Evolutionary conservation across 2,329 filamentous ascomycete genomes (phyloP).

Genomic region (Basipetospora chlamydospora): DNA sequence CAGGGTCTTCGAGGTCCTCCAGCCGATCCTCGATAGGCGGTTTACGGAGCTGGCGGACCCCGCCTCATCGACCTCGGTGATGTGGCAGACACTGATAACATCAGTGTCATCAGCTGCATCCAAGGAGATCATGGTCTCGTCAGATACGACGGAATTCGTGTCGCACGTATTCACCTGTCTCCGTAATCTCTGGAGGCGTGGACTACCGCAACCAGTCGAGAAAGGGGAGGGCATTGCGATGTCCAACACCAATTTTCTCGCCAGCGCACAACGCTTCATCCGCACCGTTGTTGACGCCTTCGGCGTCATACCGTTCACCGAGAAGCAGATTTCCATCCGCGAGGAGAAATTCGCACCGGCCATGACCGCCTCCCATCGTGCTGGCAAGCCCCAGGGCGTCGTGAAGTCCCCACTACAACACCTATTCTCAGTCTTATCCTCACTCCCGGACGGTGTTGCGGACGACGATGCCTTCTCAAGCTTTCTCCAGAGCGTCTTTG

Average conservation of each 20-base stretch:
- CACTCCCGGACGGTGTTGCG: constrained; percentile 28
- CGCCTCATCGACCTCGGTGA: constrained; percentile 33
- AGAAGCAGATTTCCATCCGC: constrained; percentile 19
- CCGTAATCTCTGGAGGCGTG: constrained; percentile 6
- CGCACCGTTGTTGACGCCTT: constrained; percentile 34
- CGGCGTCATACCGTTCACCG: constrained; percentile 46
- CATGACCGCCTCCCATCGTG: constrained; percentile 50
- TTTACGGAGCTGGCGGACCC: constrained; percentile 48
- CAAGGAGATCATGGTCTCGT: constrained; percentile 82
- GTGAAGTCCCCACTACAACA: constrained; percentile 50
- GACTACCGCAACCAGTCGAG: constrained; percentile 24
- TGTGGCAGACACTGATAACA: constrained; percentile 48
- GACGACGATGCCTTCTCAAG: constrained; percentile 31
- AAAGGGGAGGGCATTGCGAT: constrained; percentile 30
- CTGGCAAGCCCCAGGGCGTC: constrained; percentile 32
- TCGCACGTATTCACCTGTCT: constrained; percentile 6
- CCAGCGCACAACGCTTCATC: constrained; percentile 36
- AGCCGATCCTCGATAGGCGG: constrained; percentile 43
- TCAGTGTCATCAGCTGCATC: constrained; percentile 53
- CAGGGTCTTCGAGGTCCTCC: constrained; percentile 48
- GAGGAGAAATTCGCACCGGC: constrained; percentile 44
- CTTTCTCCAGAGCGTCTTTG: constrained; percentile 36
- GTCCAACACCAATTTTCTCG: constrained; percentile 34
- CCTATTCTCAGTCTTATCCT: constrained; percentile 46
- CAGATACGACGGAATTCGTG: constrained; percentile 69